Conservation (phyloP, 2,329 filamentous ascomycete genomes). For the Colletotrichum lini region DNA sequence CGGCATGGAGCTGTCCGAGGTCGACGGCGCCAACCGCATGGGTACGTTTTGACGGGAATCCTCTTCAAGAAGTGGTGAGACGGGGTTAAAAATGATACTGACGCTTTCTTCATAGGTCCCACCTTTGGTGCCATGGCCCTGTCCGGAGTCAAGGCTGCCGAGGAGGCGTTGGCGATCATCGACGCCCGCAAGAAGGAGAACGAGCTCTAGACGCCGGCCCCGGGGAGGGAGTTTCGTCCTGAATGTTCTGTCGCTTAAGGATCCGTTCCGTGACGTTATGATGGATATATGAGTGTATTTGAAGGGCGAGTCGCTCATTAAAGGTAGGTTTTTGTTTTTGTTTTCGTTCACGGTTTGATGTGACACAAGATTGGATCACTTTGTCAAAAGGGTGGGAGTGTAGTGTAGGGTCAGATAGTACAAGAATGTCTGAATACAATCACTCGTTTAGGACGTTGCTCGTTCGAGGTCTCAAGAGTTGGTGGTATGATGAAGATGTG, state of each 20-base stretch:
- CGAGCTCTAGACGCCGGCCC: slow-evolving; percentile 60
- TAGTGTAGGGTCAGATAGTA: too few species aligned
- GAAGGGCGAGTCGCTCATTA: background rate
- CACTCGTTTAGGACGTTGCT: slow-evolving; percentile 4
- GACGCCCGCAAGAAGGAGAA: slow-evolving; percentile 85
- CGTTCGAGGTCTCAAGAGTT: background rate
- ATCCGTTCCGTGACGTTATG: background rate
- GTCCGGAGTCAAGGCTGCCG: slow-evolving; percentile 90
- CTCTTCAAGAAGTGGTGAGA: too few species aligned
- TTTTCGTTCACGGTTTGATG: too few species aligned
- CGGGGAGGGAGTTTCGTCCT: too few species aligned
- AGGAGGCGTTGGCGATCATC: slow-evolving; percentile 85
- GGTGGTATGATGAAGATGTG: background rate
- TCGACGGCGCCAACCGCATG: slow-evolving; percentile 94
- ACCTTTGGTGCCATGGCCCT: slow-evolving; percentile 89
- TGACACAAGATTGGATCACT: slow-evolving; percentile 8
- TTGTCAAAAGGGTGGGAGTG: too few species aligned
- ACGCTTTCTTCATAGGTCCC: slow-evolving; percentile 9
- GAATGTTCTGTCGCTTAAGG: background rate
- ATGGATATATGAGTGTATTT: background rate
- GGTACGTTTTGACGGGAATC: slow-evolving; percentile 56
- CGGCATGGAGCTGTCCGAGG: slow-evolving; percentile 93
- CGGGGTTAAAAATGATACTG: background rate
- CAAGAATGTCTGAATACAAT: background rate
- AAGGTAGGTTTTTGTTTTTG: background rate